Evolutionary conservation across 768 basidiomycete species (phyloP).

Genomic region (Candolleomyces aberdarensis): DNA sequence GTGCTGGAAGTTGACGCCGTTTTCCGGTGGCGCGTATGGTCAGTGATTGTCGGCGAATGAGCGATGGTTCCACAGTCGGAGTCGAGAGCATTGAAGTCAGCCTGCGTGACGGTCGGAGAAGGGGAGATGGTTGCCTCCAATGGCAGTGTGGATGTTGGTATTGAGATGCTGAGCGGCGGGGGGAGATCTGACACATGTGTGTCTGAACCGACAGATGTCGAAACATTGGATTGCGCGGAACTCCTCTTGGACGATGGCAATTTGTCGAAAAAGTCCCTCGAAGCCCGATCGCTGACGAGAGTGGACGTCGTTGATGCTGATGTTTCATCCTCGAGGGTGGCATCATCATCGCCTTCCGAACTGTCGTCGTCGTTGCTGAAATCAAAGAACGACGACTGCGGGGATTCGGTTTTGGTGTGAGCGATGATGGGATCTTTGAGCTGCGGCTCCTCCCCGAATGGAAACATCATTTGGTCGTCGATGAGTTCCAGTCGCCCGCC

Average conservation of each 20-base stretch:
- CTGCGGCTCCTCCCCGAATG: conserved; percentile 37
- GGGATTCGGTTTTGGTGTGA: not conserved
- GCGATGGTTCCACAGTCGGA: not conserved
- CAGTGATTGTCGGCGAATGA: conserved; percentile 2
- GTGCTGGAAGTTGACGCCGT: conserved; percentile 4
- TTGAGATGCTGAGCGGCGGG: not conserved
- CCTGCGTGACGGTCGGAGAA: conserved; percentile 9
- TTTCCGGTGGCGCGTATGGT: conserved; percentile 2
- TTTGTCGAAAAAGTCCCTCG: conserved; percentile 17
- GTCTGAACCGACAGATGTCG: not conserved
- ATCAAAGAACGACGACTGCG: conserved; percentile 14
- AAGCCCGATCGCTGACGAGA: conserved; percentile 20
- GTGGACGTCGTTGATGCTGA: conserved; percentile 23
- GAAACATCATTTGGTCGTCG: conserved; percentile 69
- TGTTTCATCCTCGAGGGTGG: conserved; percentile 25
- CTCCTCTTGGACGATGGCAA: conserved; percentile 2
- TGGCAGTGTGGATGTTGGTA: not conserved
- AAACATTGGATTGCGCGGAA: conserved; percentile 2
- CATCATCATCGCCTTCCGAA: conserved; percentile 23
- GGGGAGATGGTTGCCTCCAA: conserved; percentile 2
- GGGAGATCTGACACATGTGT: not conserved
- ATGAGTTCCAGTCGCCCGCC: conserved; percentile 71
- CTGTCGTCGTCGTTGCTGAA: conserved; percentile 17
- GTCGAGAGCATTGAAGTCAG: not conserved
- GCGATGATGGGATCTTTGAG: not conserved